Evolutionary conservation across 2,329 filamentous ascomycete species (phyloP).

Genomic region (Orbilia blumenaviensis): DNA sequence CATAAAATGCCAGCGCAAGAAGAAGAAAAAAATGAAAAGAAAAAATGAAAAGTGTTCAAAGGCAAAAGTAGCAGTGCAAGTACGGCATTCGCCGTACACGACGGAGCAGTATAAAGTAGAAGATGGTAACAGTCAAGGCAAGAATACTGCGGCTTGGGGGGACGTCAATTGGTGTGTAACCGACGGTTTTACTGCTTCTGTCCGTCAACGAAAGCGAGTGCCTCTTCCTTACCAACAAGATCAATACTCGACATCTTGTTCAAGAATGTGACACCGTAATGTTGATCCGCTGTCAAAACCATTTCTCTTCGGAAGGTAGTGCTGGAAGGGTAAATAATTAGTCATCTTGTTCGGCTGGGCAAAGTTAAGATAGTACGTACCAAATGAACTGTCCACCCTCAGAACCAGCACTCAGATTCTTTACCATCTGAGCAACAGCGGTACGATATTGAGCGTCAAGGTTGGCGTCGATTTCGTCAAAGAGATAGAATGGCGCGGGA

Average conservation of each 20-base stretch:
- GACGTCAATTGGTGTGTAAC: not conserved
- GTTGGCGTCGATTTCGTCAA: slow-evolving; percentile 98
- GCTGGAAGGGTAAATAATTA: slow-evolving; percentile 65
- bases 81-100: not conserved
- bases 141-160: not conserved
- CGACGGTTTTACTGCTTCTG: slow-evolving; percentile 65
- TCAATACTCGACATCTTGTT: slow-evolving; percentile 96
- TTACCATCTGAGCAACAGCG: slow-evolving; percentile 87
- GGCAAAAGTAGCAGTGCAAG: not conserved
- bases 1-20: not conserved
- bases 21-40: not conserved
- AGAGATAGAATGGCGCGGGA: slow-evolving; percentile 97
- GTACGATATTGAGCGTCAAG: slow-evolving; percentile 95
- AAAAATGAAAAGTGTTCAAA: not conserved
- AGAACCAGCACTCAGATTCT: slow-evolving; percentile 69
- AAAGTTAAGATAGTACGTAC: slow-evolving; percentile 20
- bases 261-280: slow-evolving; percentile 92
- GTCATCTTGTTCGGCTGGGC: not conserved
- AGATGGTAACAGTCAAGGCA: not conserved
- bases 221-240: slow-evolving; percentile 85
- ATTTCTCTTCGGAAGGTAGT: slow-evolving; percentile 98
- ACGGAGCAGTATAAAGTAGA: not conserved
- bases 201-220: slow-evolving; percentile 92
- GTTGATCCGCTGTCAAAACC: slow-evolving; percentile 93
- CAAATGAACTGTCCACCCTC: slow-evolving; percentile 80